Base-by-base conservation (phyloP, 257 asterid species). In the Fraxinus americana region DNA sequence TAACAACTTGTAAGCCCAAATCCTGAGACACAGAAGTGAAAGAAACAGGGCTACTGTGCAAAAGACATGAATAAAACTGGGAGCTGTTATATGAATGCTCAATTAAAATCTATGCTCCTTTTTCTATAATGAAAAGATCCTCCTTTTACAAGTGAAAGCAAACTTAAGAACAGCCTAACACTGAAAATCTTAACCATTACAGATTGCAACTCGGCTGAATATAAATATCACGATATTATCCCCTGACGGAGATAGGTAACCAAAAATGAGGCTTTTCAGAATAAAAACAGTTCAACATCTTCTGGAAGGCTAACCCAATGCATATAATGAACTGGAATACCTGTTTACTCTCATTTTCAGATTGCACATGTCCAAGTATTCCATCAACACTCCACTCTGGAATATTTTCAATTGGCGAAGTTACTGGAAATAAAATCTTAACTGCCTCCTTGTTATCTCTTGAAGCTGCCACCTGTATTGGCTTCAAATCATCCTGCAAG, bases 301-400 rank as follows among this genome's bases (percentile, higher is more conserved):
- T 38, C 25, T 13, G 39, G 30, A 45, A 70, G 7, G 8, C 57
- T 19, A 21, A 71, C 12, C n/a, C 34, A 32, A 57, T 63, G 10
- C 2, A 10, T 14, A 19, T 77, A 67, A 59, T 19, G 75, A 82
- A 79, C 34, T 13, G 17, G 45, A 48, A 74, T 82, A 94, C 98
- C 98, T 85, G 87, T 68, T 30, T 72, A 78, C 74, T 80, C 72
- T 85, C 87, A 50, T 81, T 80, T 82, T 87, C 92, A 50, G 81
- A 80, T 78, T 89, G 91, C 94, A 87, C 75, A 70, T 86, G 90
- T 67, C 87, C 83, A 80, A 96, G 75, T 75, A 96, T 85, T 81
- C 97, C 98, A 71, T 92, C 91, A 75, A 92, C 81, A 79, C 85
- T 90, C 99, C 99, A 96, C 36, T 90, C 88, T 43, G 87, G 80